phyloP scores from a whole-genome alignment of 2,329 filamentous ascomycete species.

The Xylariaceae sp. region DNA sequence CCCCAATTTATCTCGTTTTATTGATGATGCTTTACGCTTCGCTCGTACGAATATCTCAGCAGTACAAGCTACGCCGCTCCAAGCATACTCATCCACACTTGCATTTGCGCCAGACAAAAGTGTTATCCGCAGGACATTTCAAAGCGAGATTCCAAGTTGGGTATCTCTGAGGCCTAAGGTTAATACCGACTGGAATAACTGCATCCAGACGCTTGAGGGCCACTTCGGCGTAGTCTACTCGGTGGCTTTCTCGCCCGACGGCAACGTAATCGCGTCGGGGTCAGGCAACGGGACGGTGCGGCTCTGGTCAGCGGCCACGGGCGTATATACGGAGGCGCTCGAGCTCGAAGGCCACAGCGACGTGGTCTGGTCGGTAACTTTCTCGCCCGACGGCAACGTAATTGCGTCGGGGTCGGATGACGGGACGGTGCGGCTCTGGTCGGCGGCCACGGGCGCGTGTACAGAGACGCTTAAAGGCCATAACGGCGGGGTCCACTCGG shows the following conservation, averaged over 20 bases:
- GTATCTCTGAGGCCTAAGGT: constrained; percentile 21
- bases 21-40: constrained; percentile 36
- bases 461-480: constrained; percentile 25
- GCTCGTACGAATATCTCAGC: constrained; percentile 30
- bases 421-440: constrained; percentile 8
- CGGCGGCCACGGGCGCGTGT: neutral
- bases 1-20: constrained; percentile 21
- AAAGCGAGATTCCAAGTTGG: constrained; percentile 26
- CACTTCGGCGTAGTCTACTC: constrained; percentile 11
- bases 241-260: constrained; percentile 28
- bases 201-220: constrained; percentile 28
- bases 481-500: neutral
- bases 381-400: constrained; percentile 21
- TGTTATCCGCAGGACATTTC: constrained; percentile 32
- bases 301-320: constrained; percentile 22
- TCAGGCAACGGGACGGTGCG: constrained; percentile 23
- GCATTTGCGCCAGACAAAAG: constrained; percentile 40
- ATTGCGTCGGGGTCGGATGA: constrained; percentile 20
- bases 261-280: constrained; percentile 20
- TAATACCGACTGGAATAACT: constrained; percentile 25
- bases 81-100: constrained; percentile 41
- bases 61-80: constrained; percentile 38
- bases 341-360: constrained; percentile 17
- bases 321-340: constrained; percentile 17
- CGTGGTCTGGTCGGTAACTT: constrained; percentile 14